Conservation (phyloP, 2,329 filamentous ascomycete genomes). For the Zymoseptoria crescenta region DNA sequence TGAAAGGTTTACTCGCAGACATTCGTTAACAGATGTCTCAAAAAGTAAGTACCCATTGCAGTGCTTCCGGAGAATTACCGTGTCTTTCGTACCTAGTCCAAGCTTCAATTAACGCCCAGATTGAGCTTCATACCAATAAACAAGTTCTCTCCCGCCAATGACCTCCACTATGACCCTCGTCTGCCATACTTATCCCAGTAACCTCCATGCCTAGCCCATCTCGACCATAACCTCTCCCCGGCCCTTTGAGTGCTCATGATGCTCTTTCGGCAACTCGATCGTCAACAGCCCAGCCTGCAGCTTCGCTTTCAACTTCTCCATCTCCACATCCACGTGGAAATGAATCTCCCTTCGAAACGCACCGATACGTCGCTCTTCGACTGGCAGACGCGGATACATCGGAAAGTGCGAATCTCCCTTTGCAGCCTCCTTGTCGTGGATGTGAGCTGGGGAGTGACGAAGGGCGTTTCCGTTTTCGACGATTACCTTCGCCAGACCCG, state of each 20-base stretch:
- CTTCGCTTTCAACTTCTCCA: constrained; percentile 1
- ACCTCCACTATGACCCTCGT: no score
- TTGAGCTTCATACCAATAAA: no score
- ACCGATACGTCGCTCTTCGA: not conserved
- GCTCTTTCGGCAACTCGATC: constrained; percentile 10
- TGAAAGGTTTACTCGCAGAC: no score
- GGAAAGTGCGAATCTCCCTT: not conserved
- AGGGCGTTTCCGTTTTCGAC: not conserved
- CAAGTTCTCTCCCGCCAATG: no score
- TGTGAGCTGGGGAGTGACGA: not conserved
- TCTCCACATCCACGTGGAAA: constrained; percentile 13
- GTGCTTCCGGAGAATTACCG: no score
- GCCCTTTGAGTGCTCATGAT: constrained; percentile 6
- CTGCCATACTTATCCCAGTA: no score
- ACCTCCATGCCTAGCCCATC: not conserved
- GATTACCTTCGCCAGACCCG: not conserved
- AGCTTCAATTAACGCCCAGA: no score
- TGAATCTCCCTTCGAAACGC: constrained; percentile 10
- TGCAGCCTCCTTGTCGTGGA: not conserved
- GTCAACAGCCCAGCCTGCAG: not conserved
- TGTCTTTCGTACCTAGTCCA: no score
- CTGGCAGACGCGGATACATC: not conserved
- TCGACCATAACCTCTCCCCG: constrained; percentile 8
- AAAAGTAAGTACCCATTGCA: no score
- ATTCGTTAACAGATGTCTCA: no score